Conservation (phyloP, 176 grass and related monocot species). For the Ampelocalamus luodianensis region DNA sequence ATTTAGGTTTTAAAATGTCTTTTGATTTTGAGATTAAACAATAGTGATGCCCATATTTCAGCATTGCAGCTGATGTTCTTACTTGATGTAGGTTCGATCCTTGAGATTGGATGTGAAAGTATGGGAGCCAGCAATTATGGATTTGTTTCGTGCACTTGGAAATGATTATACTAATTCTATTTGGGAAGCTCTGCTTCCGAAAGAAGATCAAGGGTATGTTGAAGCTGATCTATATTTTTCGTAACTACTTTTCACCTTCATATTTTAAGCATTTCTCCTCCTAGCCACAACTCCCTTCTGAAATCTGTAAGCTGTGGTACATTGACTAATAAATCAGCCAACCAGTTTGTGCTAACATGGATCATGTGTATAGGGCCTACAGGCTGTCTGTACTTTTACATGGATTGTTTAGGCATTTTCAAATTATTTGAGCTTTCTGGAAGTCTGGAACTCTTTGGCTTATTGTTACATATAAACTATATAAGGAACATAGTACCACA, state of each 20-base stretch:
- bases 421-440: slow-evolving; percentile 14
- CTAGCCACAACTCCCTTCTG: not conserved
- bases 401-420: slow-evolving; percentile 17
- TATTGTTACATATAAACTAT: not conserved
- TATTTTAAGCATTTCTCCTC: slow-evolving; percentile 31
- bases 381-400: not conserved
- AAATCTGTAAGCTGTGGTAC: slow-evolving; percentile 22
- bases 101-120: slow-evolving; percentile 93
- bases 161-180: slow-evolving; percentile 91
- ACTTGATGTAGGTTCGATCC: slow-evolving; percentile 81
- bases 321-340: slow-evolving; percentile 28
- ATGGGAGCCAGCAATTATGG: slow-evolving; percentile 86
- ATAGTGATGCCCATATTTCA: slow-evolving; percentile 19
- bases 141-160: slow-evolving; percentile 86
- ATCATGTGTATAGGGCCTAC: slow-evolving; percentile 40
- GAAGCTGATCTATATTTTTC: not conserved
- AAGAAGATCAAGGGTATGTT: slow-evolving; percentile 77
- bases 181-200: slow-evolving; percentile 89
- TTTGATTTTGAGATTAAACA: slow-evolving; percentile 22
- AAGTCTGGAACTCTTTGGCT: not conserved
- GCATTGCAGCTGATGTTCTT: slow-evolving; percentile 21
- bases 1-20: slow-evolving; percentile 13
- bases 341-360: slow-evolving; percentile 20
- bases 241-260: slow-evolving; percentile 22
- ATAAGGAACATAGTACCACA: not conserved